Conservation (phyloP, 2,329 filamentous ascomycete species). For the Domatiomyces globalis region DNA sequence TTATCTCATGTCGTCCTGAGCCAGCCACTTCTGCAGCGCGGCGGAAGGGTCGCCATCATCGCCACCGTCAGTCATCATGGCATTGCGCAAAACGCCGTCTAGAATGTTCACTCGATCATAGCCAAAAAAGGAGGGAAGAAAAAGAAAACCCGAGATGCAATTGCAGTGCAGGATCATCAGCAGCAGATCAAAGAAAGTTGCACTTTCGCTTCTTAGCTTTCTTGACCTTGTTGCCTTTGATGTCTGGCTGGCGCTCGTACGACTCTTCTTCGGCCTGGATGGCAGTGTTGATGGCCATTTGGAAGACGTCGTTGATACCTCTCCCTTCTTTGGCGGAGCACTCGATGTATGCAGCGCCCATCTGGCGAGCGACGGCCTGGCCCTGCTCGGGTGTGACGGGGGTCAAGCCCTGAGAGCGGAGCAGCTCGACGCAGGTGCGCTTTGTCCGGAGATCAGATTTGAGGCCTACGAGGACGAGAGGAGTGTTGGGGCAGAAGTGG, state of each 20-base stretch:
- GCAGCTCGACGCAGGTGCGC: slow-evolving; percentile 92
- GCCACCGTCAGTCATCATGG: not conserved
- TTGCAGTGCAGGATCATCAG: not conserved
- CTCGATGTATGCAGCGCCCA: slow-evolving; percentile 93
- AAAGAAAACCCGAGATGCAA: not conserved
- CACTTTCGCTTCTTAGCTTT: slow-evolving; percentile 79
- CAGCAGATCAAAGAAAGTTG: slow-evolving; percentile 51
- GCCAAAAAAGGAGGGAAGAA: not conserved
- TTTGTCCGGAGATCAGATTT: slow-evolving; percentile 95
- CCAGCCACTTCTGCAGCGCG: not conserved
- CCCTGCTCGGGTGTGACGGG: slow-evolving; percentile 89
- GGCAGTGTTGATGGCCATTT: slow-evolving; percentile 76
- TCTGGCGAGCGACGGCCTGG: slow-evolving; percentile 72
- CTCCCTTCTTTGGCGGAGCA: slow-evolving; percentile 97
- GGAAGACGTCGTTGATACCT: slow-evolving; percentile 93
- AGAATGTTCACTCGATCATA: not conserved
- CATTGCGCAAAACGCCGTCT: not conserved
- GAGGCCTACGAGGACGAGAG: slow-evolving; percentile 85
- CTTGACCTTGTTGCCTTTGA: slow-evolving; percentile 25
- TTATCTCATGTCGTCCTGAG: not conserved
- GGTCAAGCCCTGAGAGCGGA: slow-evolving; percentile 93
- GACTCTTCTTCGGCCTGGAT: slow-evolving; percentile 63
- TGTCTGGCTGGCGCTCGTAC: slow-evolving; percentile 24
- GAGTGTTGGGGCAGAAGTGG: slow-evolving; percentile 96
- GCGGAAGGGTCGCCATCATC: no score